phyloP scores from a whole-genome alignment of 148 eudicot genomes.

The Nepenthes mirabilis region DNA sequence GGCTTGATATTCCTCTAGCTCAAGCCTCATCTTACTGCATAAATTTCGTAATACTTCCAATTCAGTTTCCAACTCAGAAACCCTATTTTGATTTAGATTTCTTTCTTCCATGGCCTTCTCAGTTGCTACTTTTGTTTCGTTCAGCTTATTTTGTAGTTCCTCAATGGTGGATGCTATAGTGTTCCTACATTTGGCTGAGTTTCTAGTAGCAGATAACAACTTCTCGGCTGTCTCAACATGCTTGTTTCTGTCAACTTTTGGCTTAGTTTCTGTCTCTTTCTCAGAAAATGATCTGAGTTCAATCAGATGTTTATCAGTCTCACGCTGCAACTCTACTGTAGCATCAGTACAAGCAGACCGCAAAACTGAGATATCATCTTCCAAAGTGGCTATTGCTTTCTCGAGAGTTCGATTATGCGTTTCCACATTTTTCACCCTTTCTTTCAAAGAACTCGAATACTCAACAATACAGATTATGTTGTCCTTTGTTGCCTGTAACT shows the following conservation, averaged over 20 bases:
- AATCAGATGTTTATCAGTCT: slow-evolving; percentile 13
- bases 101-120: slow-evolving; percentile 44
- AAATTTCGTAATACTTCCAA: slow-evolving; percentile 29
- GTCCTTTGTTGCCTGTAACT: slow-evolving; percentile 37
- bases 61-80: slow-evolving; percentile 49
- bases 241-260: slow-evolving; percentile 16
- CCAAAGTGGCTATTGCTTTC: slow-evolving; percentile 27
- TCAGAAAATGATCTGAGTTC: slow-evolving; percentile 23
- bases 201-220: slow-evolving; percentile 37
- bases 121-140: slow-evolving; percentile 26
- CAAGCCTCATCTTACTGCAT: slow-evolving; percentile 37
- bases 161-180: slow-evolving; percentile 19
- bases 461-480: slow-evolving; percentile 17
- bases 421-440: slow-evolving; percentile 35
- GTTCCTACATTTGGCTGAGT: slow-evolving; percentile 25
- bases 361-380: slow-evolving; percentile 34
- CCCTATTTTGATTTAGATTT: slow-evolving; percentile 25
- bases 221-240: slow-evolving; percentile 22
- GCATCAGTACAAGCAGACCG: slow-evolving; percentile 55
- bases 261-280: slow-evolving; percentile 16
- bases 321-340: slow-evolving; percentile 29
- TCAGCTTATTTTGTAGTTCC: slow-evolving; percentile 40
- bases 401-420: slow-evolving; percentile 31
- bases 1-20: slow-evolving; percentile 36
- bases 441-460: slow-evolving; percentile 25